Conservation (phyloP, 805 yeast species). For the Suhomyces emberorum region DNA sequence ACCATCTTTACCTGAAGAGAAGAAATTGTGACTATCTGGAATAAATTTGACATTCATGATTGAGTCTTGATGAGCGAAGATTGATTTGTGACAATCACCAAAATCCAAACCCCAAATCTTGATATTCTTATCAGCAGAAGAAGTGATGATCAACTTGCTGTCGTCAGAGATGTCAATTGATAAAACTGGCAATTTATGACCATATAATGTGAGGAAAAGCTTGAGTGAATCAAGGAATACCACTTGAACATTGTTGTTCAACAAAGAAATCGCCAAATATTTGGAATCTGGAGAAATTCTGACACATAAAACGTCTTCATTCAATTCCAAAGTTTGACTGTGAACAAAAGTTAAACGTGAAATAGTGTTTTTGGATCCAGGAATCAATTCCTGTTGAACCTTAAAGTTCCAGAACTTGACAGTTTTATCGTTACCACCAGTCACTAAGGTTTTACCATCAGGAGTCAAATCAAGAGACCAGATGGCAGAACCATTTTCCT, state of each 20-base stretch:
- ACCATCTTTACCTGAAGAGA: slow-evolving; percentile 87
- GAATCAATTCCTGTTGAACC: slow-evolving; percentile 62
- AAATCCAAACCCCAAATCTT: slow-evolving; percentile 98
- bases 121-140: slow-evolving; percentile 96
- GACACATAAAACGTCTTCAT: slow-evolving; percentile 81
- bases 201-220: slow-evolving; percentile 84
- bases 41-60: slow-evolving; percentile 84
- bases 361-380: slow-evolving; percentile 56
- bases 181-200: slow-evolving; percentile 93
- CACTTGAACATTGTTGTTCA: slow-evolving; percentile 95
- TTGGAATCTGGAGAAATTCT: slow-evolving; percentile 76
- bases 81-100: slow-evolving; percentile 97
- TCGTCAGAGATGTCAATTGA: slow-evolving; percentile 89
- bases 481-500: slow-evolving; percentile 51
- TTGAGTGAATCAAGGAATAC: slow-evolving; percentile 84
- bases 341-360: slow-evolving; percentile 63
- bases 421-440: slow-evolving; percentile 92
- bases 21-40: slow-evolving; percentile 84
- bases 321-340: slow-evolving; percentile 76
- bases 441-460: slow-evolving; percentile 79
- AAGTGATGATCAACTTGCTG: slow-evolving; percentile 81
- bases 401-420: slow-evolving; percentile 87
- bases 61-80: slow-evolving; percentile 95
- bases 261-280: slow-evolving; percentile 74
- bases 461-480: slow-evolving; percentile 88